Base-by-base conservation (phyloP, 257 asterid species). In the Knoxia roxburghii region DNA sequence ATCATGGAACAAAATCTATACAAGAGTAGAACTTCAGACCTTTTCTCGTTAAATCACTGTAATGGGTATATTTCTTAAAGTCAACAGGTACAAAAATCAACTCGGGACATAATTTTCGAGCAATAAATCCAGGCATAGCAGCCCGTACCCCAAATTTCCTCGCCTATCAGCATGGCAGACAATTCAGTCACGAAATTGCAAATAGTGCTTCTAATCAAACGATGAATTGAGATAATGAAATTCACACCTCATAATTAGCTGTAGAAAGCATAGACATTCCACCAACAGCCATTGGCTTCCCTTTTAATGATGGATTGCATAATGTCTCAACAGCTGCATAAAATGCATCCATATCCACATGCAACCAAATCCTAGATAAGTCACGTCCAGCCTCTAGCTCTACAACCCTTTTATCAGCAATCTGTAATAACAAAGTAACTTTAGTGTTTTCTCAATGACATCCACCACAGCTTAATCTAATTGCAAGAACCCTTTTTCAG, bases 61-160 rank as follows among this genome's bases (percentile, higher is more conserved):
- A 90, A 74, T 88, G 79, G 49, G 75, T 88, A 78, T 93, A 93
- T 68, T 93, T 93, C 82, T 88, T 84, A 80, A 90, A 93, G 83
- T 90, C 95, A 1, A 54, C 65, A 8, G 96, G 97, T 68, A 93
- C 95, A 71, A 93, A 84, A 77, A 86, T 81, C 75, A 93, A 72
- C 67, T 82, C 77, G 2, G 99, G 96, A 78, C 95, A 90, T 73
- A 93, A 80, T 83, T 86, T 93, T 21, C 87, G 84, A 64, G 97
- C 99, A 77, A 93, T 93, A 65, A 93, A 93, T 57, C 99, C 99
- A 65, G 99, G 99, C 97, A 93, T 93, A 29, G 97, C 99, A 77
- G 99, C 99, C 70, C 99, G 89, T 45, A 93, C 97, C 48, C 99
- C 97, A 75, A 82, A 93, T 72, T 82, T 89, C 60, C 99, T 80